Base-by-base conservation (phyloP, 1,284 basidiomycete species). In the Hymenochaete sp. region DNA sequence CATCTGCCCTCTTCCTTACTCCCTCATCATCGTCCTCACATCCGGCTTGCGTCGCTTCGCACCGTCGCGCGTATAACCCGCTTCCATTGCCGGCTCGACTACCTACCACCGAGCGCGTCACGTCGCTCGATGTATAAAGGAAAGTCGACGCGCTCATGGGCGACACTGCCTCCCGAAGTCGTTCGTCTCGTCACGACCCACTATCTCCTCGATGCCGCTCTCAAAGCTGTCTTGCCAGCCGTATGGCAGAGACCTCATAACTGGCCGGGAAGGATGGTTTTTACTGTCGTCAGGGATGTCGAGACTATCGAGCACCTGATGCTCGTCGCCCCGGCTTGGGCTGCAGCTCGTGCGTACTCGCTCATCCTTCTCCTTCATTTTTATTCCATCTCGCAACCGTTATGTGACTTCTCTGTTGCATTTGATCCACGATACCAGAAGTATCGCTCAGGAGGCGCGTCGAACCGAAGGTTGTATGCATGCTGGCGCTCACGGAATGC, bases 101-200 rank as follows among this genome's bases (percentile, higher is more conserved):
- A n/a, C n/a, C n/a, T n/a, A n/a, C n/a, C n/a, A n/a, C n/a, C n/a
- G n/a, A n/a, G n/a, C n/a, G n/a, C n/a, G n/a, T n/a, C n/a, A n/a
- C n/a, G n/a, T n/a, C n/a, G n/a, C n/a, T n/a, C n/a, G n/a, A n/a
- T 31, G 13, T 75, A 74, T 65, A 84, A 84, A 60, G 81, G 81
- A 45, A 84, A 84, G 62, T 64, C 67, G 11, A 70, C 75, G 11
- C 68, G 78, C 60, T 82, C 77, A 29, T 85, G 82, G 82, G 69
- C 72, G 14, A 72, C 83, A 55, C 64, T 85, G 10, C 82, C 82
- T 3, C 68, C 72, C 39, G 82, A 85, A 60, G 69, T 85, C 56
- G 65, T 85, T 59, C 73, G 77, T 53, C 62, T 75, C 46, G 77
- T 85, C 62, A 72, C 75, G 2, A 79, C 77, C 0, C 67, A 72